Evolutionary conservation across 495 filamentous ascomycete species (phyloP).

Genomic region (Neurospora sp.): DNA sequence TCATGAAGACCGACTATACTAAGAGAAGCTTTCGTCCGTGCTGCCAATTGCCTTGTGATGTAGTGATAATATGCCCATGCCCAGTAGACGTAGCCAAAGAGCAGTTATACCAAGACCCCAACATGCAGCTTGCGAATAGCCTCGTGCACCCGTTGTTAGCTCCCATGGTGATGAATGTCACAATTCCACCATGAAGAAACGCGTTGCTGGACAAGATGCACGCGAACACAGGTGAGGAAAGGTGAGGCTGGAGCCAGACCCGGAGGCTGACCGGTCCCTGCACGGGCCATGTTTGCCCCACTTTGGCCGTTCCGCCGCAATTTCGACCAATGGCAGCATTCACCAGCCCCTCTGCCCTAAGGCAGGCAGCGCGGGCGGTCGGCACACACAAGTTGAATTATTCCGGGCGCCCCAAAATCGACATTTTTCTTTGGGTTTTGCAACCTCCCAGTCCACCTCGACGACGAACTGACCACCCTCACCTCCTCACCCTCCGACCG

Average conservation of each 20-base stretch:
- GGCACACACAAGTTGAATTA: slow-evolving; percentile 30
- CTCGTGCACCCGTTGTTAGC: neutral
- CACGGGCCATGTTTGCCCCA: slow-evolving; percentile 12
- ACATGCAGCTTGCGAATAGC: neutral
- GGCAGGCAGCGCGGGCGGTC: slow-evolving; percentile 12
- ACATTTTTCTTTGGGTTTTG: slow-evolving; percentile 23
- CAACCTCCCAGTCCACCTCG: slow-evolving; percentile 25
- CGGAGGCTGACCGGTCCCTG: neutral
- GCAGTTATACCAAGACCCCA: neutral
- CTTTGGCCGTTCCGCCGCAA: slow-evolving; percentile 6
- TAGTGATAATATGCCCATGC: neutral
- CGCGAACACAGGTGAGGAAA: neutral
- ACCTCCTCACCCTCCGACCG: slow-evolving; percentile 25
- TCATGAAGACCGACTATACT: neutral
- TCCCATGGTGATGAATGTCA: neutral
- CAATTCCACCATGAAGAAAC: neutral
- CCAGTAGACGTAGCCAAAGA: neutral
- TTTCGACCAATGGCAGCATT: slow-evolving; percentile 15
- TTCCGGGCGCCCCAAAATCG: slow-evolving; percentile 29
- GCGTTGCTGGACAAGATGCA: neutral
- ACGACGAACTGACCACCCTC: slow-evolving; percentile 26
- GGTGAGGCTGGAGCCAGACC: neutral
- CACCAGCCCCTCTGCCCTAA: slow-evolving; percentile 23
- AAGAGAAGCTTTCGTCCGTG: neutral
- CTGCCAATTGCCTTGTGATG: neutral